Base-by-base conservation (phyloP, 1,284 basidiomycete species). In the Phlebopus sp. region DNA sequence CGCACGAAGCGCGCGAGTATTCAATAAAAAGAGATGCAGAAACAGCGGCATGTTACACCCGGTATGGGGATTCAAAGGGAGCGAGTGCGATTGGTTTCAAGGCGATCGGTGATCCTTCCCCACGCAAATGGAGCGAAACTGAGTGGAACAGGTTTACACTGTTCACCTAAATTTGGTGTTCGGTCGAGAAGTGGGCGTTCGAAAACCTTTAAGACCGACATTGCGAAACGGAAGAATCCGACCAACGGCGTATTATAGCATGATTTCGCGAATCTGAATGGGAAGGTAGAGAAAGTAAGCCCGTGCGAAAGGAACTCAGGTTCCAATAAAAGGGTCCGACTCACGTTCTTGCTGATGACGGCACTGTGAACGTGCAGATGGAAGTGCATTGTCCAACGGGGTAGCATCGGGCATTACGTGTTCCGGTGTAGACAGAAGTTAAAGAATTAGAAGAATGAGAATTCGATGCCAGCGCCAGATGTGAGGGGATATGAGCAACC, bases 271-370 rank as follows among this genome's bases (percentile, higher is more conserved):
- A 53, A 79, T 80, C 77, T 79, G 42, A 32, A 11, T 18, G 13
- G 11, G 39, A 45, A 27, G 40, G 40, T 36, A 15, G 37, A 32
- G 34, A 25, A 39, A 36, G 21, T 40, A 39, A 58, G 53, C 36
- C 14, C 29, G 25, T 44, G 46, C 4, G 41, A 51, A 50, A 46
- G 44, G 27, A 37, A 46, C 43, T 41, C 34, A 36, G 21, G 21
- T 21, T 27, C 30, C 40, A 31, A 19, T 49, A 45, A 44, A 53
- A 47, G 43, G 21, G 41, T 46, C 46, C 52, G 31, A 82, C 82
- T 72, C 69, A 85, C 84, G 56, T 84, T 84, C 61, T 75, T 81
- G 71, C 79, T 84, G 60, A 85, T 78, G 57, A 84, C 79, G 49
- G 81, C 73, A 64, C 82, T 81, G 62, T 42, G 50, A 41, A 31